Base-by-base conservation (phyloP, 2,329 filamentous ascomycete genomes). In the Colletotrichum eremochloae region DNA sequence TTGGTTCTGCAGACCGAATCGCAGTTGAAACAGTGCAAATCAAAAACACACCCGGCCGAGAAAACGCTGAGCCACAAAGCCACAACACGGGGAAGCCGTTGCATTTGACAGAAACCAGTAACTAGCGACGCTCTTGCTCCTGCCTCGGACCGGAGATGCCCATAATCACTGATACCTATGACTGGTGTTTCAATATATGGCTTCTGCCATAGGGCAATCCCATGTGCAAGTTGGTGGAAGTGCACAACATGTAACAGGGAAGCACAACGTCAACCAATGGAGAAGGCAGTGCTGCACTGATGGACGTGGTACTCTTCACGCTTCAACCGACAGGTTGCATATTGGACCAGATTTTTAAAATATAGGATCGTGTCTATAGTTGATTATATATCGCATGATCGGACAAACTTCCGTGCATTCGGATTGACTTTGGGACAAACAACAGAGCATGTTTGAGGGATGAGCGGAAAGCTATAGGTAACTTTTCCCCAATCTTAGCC, bases 401-500 rank as follows among this genome's bases (percentile, higher is more conserved):
- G 20, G 15, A 46, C 46, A n/a, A n/a, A 18, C 61, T 53, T 42
- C 46, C 33, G 15, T 53, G 61, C 48, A n/a, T 31, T 53, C 11
- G 36, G n/a, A 61, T 67, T 67, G 64, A 67, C 57, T 62, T 63
- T 63, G 29, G 29, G 48, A 60, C 48, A 29, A 42, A 24, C 31
- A 50, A 24, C 63, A 50, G 53, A 38, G n/a, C 15, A 52, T 36
- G 9, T 15, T 65, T 18, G 29, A 29, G 15, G 6, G 46, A 48
- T 20, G 48, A 44, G 62, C 29, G 38, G 33, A 63, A 29, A 48
- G 57, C 50, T 58, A 24, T 24, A 24, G 24, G 40, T 55, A 33
- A 48, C 48, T 53, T 63, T 69, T 69, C 70, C 31, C 70, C 70
- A 72, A 69, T 69, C 15, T 72, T 69, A 72, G 66, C 70, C 70